These are phyloP conservation scores for Nakazawaea wickerhamii DNA, from an alignment of 805 yeast species.

Conservation along the genomic window DNA sequence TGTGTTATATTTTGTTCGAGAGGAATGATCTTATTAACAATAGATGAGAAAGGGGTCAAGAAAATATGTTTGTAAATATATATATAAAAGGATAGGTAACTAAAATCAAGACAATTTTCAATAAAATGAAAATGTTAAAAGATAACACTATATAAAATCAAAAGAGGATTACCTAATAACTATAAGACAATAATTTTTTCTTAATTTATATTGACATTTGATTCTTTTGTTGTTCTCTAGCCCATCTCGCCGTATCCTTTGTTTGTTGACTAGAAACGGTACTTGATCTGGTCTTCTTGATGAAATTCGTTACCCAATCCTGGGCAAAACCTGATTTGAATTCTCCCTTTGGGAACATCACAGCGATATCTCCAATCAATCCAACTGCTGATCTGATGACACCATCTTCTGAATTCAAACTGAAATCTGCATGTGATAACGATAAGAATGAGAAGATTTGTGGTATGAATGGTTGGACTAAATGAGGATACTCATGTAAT, in stretches of 20 bases:
- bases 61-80: too few relatives aligned
- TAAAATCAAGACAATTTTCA: background rate
- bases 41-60: too few relatives aligned
- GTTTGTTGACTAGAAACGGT: conserved; percentile 59
- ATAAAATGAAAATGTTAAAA: background rate
- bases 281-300: conserved; percentile 66
- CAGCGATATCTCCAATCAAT: conserved; percentile 85
- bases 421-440: conserved; percentile 52
- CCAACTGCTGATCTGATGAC: conserved; percentile 85
- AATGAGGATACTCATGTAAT: conserved; percentile 61
- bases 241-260: conserved; percentile 95
- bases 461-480: conserved; percentile 58
- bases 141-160: too few relatives aligned
- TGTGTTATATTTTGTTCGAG: too few relatives aligned
- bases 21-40: too few relatives aligned
- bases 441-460: conserved; percentile 68
- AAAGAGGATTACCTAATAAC: too few relatives aligned
- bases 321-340: conserved; percentile 60
- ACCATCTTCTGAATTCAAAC: conserved; percentile 57
- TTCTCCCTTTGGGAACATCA: conserved; percentile 77
- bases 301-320: conserved; percentile 75
- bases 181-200: too few relatives aligned
- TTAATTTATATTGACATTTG: conserved; percentile 5
- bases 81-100: too few relatives aligned
- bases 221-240: conserved; percentile 72